A percentile compares a stretch with the other conserved stretches of the same genome.
phyloP scores from a whole-genome alignment of 306 rosid genomes.

The Begonia loranthoides region DNA sequence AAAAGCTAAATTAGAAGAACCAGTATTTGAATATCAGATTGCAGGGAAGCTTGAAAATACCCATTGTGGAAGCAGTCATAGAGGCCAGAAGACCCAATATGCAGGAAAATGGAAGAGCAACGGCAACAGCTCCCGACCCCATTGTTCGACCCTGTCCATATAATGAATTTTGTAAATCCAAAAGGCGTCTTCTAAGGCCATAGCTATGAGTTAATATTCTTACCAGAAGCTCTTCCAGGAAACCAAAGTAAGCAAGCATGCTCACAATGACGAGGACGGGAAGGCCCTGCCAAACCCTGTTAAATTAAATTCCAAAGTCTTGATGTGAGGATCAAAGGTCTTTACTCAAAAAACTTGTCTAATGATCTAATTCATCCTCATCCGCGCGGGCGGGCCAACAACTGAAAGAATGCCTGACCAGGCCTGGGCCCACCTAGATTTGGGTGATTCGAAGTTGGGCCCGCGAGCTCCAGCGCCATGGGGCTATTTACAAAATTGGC shows the following conservation, averaged over 20 bases:
- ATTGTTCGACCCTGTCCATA: constrained; percentile 40
- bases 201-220: not conserved
- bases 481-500: too few relatives aligned
- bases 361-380: too few relatives aligned
- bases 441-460: too few relatives aligned
- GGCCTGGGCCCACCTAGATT: too few relatives aligned
- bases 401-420: too few relatives aligned
- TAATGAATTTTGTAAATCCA: constrained; percentile 13
- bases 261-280: constrained; percentile 30
- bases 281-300: constrained; percentile 46
- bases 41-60: constrained; percentile 23
- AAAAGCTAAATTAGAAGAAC: not conserved
- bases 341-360: not conserved
- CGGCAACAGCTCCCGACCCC: constrained; percentile 61
- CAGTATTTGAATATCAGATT: constrained; percentile 4
- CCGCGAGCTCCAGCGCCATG: too few relatives aligned
- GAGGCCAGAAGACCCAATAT: constrained; percentile 72
- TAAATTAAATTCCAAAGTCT: not conserved
- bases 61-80: constrained; percentile 72
- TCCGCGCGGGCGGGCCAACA: too few relatives aligned
- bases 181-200: not conserved
- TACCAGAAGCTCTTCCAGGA: constrained; percentile 43
- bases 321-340: too few relatives aligned
- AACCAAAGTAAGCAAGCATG: constrained; percentile 40
- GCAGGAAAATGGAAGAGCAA: constrained; percentile 76